Base-by-base conservation (phyloP, 2,329 filamentous ascomycete species). In the Aspergillus neoniger region DNA sequence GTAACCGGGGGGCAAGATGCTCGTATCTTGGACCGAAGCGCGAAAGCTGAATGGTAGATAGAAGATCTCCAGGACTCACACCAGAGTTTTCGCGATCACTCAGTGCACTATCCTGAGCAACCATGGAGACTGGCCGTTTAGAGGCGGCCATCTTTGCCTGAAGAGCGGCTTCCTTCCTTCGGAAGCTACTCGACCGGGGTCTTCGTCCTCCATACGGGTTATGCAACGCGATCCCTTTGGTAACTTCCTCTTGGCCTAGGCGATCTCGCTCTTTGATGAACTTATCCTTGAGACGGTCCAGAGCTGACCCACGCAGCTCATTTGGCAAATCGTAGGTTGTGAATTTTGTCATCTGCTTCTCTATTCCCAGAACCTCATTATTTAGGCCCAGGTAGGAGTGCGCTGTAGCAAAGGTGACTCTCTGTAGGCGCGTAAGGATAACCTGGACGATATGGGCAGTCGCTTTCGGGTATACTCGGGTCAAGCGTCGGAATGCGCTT, bases 391-490 rank as follows among this genome's bases (percentile, higher is more conserved):
- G 86, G 70, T 99, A 99, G 57, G 91, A 91, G 80, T 97, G 95
- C 0, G 92, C 95, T 10, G 96, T 98, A 0, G 93, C 91, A 56
- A 99, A 86, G 0, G 95, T 99, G 2, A 99, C 96, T 67, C 96
- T 84, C 73, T 99, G 94, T 55, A 99, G 88, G 52, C 96, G 86
- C 2, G 96, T 97, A 32, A 99, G 79, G 63, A 99, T 99, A 49
- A 99, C 94, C 72, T 99, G 95, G 5, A 99, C 92, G 65, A 99
- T 98, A 71, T 99, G 96, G 1, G 95, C 90, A 2, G 95, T 97
- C 9, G 96, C 93, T 79, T 96, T 96, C 9, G 95, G 95, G 69
- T 98, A 99, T 23, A 97, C 89, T 71, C 91, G 88, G 54, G 96
- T 99, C 55, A 99, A 81, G 8, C 96, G 88, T 56, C 92, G 88